Conservation (phyloP, 352 stramenopile genomes). For the Thraustotheca clavata region DNA sequence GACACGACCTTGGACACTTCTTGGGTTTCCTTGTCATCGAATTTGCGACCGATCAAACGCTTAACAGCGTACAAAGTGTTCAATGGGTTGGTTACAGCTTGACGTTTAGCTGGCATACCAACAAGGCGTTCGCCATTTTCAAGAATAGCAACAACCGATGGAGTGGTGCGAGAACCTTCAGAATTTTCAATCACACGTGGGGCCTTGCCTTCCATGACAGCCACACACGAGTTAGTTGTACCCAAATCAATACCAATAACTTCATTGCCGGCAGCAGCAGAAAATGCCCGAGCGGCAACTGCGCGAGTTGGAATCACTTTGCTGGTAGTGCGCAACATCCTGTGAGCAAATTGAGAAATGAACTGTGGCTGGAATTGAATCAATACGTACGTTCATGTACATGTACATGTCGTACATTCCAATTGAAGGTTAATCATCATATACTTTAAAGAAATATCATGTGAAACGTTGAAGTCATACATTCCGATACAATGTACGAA, state of each 20-base stretch:
- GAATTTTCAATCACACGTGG: constrained; percentile 98
- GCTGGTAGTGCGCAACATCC: constrained; percentile 19
- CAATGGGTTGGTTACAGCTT: constrained; percentile 97
- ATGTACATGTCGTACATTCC: neutral
- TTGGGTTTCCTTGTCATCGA: constrained; percentile 90
- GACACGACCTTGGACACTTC: constrained; percentile 92
- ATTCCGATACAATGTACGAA: neutral
- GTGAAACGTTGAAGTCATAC: neutral
- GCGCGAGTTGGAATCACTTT: constrained; percentile 14
- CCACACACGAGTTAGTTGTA: constrained; percentile 95
- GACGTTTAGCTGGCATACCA: constrained; percentile 90
- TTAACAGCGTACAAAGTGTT: constrained; percentile 99
- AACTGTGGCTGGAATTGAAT: neutral
- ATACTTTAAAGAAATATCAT: neutral
- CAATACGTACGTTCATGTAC: neutral
- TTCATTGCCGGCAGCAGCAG: constrained; percentile 34
- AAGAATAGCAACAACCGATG: constrained; percentile 94
- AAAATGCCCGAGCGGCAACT: constrained; percentile 36
- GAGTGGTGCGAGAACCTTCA: constrained; percentile 93
- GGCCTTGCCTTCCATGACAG: constrained; percentile 59
- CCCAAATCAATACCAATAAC: constrained; percentile 97
- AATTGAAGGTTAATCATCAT: too few species aligned
- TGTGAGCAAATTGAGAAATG: neutral
- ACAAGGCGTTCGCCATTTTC: constrained; percentile 92
- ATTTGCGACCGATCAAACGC: constrained; percentile 93